These are phyloP conservation scores for Blastocystis hominis DNA, from an alignment of 352 stramenopile genomes.

Conservation along the genomic window DNA sequence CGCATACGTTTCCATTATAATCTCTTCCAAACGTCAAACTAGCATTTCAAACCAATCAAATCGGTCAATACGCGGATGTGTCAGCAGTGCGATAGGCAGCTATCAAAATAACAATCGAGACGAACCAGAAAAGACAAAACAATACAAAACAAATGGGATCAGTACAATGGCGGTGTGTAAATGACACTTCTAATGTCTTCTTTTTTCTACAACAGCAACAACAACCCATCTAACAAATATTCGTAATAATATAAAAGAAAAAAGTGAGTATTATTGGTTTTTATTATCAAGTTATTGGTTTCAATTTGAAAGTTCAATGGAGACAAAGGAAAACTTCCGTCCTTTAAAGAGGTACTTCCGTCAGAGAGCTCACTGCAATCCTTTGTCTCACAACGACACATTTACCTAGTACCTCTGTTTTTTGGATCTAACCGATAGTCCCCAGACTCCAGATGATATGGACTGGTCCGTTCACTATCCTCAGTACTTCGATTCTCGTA, in stretches of 20 bases:
- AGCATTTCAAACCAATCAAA: neutral
- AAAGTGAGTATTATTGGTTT: too few relatives aligned
- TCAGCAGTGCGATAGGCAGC: constrained; percentile 11
- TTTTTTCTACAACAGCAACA: constrained; percentile 49
- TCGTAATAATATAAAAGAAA: too few relatives aligned
- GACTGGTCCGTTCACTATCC: constrained; percentile 86
- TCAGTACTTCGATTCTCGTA: constrained; percentile 60
- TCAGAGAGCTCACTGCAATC: constrained; percentile 87
- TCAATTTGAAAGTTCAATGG: neutral
- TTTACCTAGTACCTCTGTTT: constrained; percentile 72
- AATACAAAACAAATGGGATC: constrained; percentile 33
- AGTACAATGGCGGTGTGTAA: constrained; percentile 19
- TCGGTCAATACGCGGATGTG: neutral
- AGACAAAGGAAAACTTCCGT: constrained; percentile 3
- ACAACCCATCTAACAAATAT: too few relatives aligned
- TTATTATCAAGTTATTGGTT: neutral
- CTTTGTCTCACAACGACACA: constrained; percentile 85
- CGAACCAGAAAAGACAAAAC: constrained; percentile 11
- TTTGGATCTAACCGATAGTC: constrained; percentile 63
- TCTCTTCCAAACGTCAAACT: constrained; percentile 60
- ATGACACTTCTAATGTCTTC: constrained; percentile 14
- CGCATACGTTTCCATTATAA: constrained; percentile 71
- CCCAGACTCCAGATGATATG: constrained; percentile 73
- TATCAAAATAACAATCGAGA: constrained; percentile 29
- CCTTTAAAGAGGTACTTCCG: constrained; percentile 91